Evolutionary conservation across 306 rosid species (phyloP).

Genomic region (Quercus alba): DNA sequence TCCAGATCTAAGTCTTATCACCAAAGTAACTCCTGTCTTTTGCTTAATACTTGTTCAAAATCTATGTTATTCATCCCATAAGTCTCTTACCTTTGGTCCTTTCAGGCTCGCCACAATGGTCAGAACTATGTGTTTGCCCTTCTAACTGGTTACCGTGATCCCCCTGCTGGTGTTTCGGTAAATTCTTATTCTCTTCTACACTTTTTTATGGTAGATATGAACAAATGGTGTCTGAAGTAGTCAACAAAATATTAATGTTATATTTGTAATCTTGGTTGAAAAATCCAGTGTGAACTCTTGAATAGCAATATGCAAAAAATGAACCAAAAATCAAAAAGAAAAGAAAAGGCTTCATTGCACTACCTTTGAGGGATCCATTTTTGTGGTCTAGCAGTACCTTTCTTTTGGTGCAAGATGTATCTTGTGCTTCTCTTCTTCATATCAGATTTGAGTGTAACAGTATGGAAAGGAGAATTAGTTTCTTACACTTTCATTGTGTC

Average conservation of each 20-base stretch:
- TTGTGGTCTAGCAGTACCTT: no score
- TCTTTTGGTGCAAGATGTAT: no score
- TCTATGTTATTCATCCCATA: background rate
- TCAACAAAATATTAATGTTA: no score
- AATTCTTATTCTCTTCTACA: conserved; percentile 1
- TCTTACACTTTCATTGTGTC: no score
- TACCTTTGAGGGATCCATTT: background rate
- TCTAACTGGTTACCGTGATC: conserved; percentile 88
- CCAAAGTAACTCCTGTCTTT: conserved; percentile 64
- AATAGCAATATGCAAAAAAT: background rate
- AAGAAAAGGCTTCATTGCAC: background rate
- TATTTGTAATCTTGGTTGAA: background rate
- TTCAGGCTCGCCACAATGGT: conserved; percentile 98
- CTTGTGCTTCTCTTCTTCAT: no score
- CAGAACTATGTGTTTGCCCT: conserved; percentile 90
- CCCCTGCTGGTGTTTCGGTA: conserved; percentile 97
- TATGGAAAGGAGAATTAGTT: no score
- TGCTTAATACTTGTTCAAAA: conserved; percentile 11
- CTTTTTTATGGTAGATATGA: background rate
- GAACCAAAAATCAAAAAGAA: background rate
- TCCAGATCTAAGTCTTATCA: conserved; percentile 91
- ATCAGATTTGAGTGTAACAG: no score
- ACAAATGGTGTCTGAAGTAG: background rate
- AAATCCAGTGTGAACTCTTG: background rate
- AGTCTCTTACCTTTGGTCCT: conserved; percentile 12